Percentiles rank a stretch among this genome's conserved stretches.
Conservation (phyloP, 345 rosid genomes). For the Noccaea caerulescens region DNA sequence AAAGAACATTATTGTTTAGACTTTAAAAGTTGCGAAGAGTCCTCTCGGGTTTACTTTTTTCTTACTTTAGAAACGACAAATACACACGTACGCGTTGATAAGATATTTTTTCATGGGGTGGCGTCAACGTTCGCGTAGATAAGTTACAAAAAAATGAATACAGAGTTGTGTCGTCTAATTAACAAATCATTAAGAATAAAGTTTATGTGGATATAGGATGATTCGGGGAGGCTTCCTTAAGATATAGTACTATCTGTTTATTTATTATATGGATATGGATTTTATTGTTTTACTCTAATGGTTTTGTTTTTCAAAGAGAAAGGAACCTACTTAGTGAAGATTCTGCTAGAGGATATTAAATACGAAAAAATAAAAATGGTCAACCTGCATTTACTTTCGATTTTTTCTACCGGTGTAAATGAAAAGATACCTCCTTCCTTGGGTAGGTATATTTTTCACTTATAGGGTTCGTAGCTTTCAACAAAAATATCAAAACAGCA, state of each 20-base stretch:
- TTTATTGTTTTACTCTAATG: background rate
- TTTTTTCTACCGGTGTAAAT: slow-evolving; percentile 11
- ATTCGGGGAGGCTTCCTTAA: slow-evolving; percentile 33
- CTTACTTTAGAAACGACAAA: slow-evolving; percentile 3
- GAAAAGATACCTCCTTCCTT: slow-evolving; percentile 21
- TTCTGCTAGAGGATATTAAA: slow-evolving; percentile 14
- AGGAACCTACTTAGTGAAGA: slow-evolving; percentile 29
- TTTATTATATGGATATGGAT: background rate
- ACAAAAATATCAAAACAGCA: slow-evolving; percentile 1
- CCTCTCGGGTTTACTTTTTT: background rate
- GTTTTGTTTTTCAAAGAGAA: slow-evolving; percentile 6
- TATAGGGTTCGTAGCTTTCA: slow-evolving; percentile 1
- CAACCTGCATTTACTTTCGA: slow-evolving; percentile 40
- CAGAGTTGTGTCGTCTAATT: slow-evolving; percentile 2
- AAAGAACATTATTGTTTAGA: slow-evolving; percentile 4
- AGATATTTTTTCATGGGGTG: background rate
- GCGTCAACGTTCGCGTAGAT: slow-evolving; percentile 21
- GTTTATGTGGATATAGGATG: slow-evolving; percentile 17
- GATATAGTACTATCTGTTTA: slow-evolving; percentile 1
- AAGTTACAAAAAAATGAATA: background rate
- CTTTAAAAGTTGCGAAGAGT: slow-evolving; percentile 23
- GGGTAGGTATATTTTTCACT: slow-evolving; percentile 8
- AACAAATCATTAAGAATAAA: slow-evolving; percentile 14
- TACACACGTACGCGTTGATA: slow-evolving; percentile 30
- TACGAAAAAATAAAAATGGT: slow-evolving; percentile 26